These are phyloP conservation scores for Penicillium sp. DNA, from an alignment of 2,329 filamentous ascomycete genomes.

Conservation along the genomic window DNA sequence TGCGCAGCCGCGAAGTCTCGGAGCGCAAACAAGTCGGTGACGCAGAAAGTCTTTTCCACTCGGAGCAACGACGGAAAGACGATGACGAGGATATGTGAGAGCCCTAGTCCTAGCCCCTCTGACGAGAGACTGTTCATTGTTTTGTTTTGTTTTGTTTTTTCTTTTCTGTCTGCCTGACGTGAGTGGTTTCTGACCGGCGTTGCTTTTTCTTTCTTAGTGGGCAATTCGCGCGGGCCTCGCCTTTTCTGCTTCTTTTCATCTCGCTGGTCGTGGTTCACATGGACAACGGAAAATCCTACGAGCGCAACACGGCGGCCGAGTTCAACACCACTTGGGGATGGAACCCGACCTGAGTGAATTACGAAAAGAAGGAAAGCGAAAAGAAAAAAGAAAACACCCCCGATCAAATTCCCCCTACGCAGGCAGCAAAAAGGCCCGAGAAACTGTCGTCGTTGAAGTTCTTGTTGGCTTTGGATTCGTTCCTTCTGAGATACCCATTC, in stretches of 20 bases:
- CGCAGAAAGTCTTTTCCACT: constrained; percentile 73
- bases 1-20: constrained; percentile 73
- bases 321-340: constrained; percentile 8
- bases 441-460: neutral
- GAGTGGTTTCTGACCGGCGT: neutral
- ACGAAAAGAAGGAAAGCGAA: neutral
- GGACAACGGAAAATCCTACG: constrained; percentile 4
- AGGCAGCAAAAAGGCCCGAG: constrained; percentile 7
- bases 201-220: neutral
- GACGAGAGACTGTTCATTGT: neutral
- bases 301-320: constrained; percentile 7
- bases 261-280: constrained; percentile 5
- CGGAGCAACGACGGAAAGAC: constrained; percentile 36
- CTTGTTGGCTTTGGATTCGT: constrained; percentile 7
- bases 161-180: neutral
- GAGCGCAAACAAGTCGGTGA: constrained; percentile 91
- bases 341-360: neutral
- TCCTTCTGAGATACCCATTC: constrained; percentile 22
- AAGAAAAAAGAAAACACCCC: neutral
- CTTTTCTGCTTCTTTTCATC: constrained; percentile 2
- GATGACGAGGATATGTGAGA: constrained; percentile 23
- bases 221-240: constrained; percentile 4
- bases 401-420: neutral
- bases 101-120: neutral
- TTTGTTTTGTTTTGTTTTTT: neutral